Base-by-base conservation (phyloP, 2,329 filamentous ascomycete species). In the Diaporthe eres region DNA sequence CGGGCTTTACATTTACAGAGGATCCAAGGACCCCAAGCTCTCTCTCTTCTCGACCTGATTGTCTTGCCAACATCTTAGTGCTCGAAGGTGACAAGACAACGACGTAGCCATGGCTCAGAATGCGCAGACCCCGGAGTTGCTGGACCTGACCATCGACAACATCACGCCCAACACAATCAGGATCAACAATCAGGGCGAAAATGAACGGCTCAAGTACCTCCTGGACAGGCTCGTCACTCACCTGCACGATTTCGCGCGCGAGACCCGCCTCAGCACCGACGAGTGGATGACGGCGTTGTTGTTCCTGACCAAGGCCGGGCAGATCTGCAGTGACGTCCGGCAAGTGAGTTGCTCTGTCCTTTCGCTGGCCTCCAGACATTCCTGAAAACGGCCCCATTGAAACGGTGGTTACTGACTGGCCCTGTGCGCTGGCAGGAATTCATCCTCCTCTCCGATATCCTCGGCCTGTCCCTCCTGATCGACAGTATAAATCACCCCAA, bases 401-500 rank as follows among this genome's bases (percentile, higher is more conserved):
- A 17, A 53, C 19, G 31, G 22, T 19, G n/a, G 22, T 13, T 37
- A 53, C 67, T 51, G 49, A 39, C 31, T 12, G 10, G 25, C 9
- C 55, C 28, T 7, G 37, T 44, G 6, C 19, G 17, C 51, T 19
- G 34, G 25, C 12, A 92, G 89, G 93, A 95, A 88, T 95, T 94
- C 86, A 96, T 96, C 83, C 91, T 96, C 53, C 91, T 96, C 77
- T 94, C 92, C 78, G 94, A 97, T 84, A 89, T 95, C 57, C 89
- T 96, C 31, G 94, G 94, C 53, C 90, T 97, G 49, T 95, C 93
- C 31, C 90, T 96, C 76, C 90, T 97, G 5, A 92, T 97, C 79
- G 94, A 97, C 85, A 91, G 89, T 79, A 96, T 97, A 86, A 93
- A 95, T 86, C 94, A 96, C 85, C 94, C 94, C 37, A 96, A 95